phyloP scores from a whole-genome alignment of 768 basidiomycete species.

The Mycena amicta region DNA sequence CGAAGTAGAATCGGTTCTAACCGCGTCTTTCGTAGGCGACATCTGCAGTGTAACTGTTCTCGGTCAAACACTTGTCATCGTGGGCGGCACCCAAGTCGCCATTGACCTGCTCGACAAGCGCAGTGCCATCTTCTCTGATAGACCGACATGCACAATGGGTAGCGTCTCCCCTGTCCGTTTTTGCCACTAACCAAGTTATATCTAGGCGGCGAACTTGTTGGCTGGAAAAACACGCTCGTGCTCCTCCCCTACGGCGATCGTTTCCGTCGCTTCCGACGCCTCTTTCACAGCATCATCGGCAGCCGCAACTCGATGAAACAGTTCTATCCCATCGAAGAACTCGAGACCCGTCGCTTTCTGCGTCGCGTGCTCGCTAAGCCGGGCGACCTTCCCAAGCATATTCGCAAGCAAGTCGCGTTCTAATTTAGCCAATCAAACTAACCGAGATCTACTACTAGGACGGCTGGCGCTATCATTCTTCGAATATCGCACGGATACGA shows the following conservation, averaged over 20 bases:
- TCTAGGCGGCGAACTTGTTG: conserved; percentile 58
- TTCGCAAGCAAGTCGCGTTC: conserved; percentile 45
- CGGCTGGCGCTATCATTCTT: conserved; percentile 54
- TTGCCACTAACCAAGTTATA: conserved; percentile 32
- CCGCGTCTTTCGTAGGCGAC: conserved; percentile 44
- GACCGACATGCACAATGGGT: conserved; percentile 45
- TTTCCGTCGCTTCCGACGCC: conserved; percentile 54
- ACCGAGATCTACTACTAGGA: conserved; percentile 31
- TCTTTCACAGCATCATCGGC: conserved; percentile 56
- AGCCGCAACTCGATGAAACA: conserved; percentile 43
- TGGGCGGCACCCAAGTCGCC: conserved; percentile 55
- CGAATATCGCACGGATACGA: conserved; percentile 58
- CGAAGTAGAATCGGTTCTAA: conserved; percentile 4
- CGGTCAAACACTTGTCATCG: conserved; percentile 58
- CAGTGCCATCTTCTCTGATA: conserved; percentile 66
- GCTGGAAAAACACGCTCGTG: conserved; percentile 59
- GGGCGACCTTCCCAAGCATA: conserved; percentile 45
- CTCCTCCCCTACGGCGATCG: conserved; percentile 61
- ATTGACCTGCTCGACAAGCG: conserved; percentile 68
- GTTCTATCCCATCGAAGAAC: conserved; percentile 46
- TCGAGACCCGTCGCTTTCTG: conserved; percentile 51
- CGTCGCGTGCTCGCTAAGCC: conserved; percentile 51
- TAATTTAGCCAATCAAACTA: neutral
- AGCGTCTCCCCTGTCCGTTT: conserved; percentile 1
- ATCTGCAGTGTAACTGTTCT: conserved; percentile 62